These are phyloP conservation scores for Aristolochia contorta DNA, from an alignment of 164 flowering plant genomes.

Conservation along the genomic window DNA sequence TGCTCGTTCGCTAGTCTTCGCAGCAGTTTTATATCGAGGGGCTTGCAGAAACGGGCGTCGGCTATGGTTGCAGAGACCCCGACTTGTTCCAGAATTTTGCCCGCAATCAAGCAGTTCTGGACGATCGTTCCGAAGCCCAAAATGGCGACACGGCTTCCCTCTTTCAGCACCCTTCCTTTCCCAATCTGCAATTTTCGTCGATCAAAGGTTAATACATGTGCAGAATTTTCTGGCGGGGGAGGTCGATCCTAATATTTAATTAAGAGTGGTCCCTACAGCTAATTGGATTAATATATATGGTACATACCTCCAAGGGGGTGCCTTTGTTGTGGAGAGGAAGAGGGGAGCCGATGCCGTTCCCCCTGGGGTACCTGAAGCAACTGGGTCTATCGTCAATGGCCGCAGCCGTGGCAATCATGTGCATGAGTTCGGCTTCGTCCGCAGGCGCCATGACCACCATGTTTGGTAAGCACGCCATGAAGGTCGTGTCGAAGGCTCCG, in stretches of 20 bases:
- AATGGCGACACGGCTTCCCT: slow-evolving; percentile 15
- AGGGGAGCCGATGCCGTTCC: slow-evolving; percentile 29
- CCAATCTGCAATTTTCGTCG: slow-evolving; percentile 24
- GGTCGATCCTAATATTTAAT: too few species aligned
- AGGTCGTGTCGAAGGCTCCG: slow-evolving; percentile 42
- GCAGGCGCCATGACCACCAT: slow-evolving; percentile 59
- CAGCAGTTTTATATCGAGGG: slow-evolving; percentile 30
- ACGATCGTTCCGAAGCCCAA: slow-evolving; percentile 10
- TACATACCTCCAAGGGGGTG: slow-evolving; percentile 40
- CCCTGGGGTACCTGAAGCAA: slow-evolving; percentile 39
- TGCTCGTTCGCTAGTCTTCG: slow-evolving; percentile 26
- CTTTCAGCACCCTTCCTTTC: slow-evolving; percentile 29
- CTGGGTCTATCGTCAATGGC: slow-evolving; percentile 38
- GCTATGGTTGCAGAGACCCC: slow-evolving; percentile 28
- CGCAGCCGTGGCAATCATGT: slow-evolving; percentile 50
- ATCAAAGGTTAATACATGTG: too few species aligned
- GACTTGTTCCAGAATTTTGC: slow-evolving; percentile 12
- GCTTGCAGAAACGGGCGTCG: slow-evolving; percentile 50
- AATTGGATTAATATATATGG: too few species aligned
- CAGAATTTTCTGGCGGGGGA: too few species aligned
- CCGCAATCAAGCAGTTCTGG: slow-evolving; percentile 8
- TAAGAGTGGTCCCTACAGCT: too few species aligned
- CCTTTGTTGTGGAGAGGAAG: slow-evolving; percentile 44
- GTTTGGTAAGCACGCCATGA: slow-evolving; percentile 49
- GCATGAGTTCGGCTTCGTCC: slow-evolving; percentile 33